These are phyloP conservation scores for Talaromyces sp. DNA, from an alignment of 2,329 filamentous ascomycete species.

Conservation along the genomic window DNA sequence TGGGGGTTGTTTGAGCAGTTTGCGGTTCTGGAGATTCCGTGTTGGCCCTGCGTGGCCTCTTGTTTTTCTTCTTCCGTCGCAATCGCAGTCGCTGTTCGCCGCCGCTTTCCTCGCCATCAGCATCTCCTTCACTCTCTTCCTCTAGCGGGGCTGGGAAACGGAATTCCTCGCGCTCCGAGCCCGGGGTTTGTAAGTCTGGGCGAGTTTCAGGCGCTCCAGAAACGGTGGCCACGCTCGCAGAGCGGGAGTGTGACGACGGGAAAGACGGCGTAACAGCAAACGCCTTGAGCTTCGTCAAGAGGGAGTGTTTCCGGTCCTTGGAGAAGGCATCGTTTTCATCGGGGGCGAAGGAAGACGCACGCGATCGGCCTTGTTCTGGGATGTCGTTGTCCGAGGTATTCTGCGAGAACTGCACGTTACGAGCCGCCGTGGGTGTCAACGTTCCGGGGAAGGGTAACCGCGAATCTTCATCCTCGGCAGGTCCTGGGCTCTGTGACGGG, in stretches of 20 bases:
- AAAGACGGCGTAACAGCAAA: slow-evolving; percentile 55
- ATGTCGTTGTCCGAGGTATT: slow-evolving; percentile 48
- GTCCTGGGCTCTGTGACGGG: slow-evolving; percentile 6
- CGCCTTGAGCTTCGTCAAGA: slow-evolving; percentile 75
- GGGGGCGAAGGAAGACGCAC: slow-evolving; percentile 59
- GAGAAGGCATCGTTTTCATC: slow-evolving; percentile 56
- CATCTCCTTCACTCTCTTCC: slow-evolving; percentile 65
- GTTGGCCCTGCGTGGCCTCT: slow-evolving; percentile 45
- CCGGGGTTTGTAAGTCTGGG: slow-evolving; percentile 39
- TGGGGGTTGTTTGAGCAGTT: slow-evolving; percentile 65
- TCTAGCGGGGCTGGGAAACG: slow-evolving; percentile 53
- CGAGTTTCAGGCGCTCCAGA: slow-evolving; percentile 33
- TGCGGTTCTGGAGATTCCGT: slow-evolving; percentile 46
- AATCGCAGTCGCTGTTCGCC: slow-evolving; percentile 62
- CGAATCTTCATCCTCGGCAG: slow-evolving; percentile 6
- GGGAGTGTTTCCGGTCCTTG: slow-evolving; percentile 57
- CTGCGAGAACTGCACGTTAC: slow-evolving; percentile 72
- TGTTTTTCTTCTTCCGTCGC: slow-evolving; percentile 62
- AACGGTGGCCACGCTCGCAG: slow-evolving; percentile 43
- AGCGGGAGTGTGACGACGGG: slow-evolving; percentile 45
- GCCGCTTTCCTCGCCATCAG: slow-evolving; percentile 80
- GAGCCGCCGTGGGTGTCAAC: slow-evolving; percentile 44
- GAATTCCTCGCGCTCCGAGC: slow-evolving; percentile 45
- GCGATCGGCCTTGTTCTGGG: slow-evolving; percentile 48
- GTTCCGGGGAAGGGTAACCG: slow-evolving; percentile 5